Evolutionary conservation across 108 stramenopile genomes (phyloP), one percentile per base, ranked within the genome.

Genomic region (Cyclotella sp.): DNA sequence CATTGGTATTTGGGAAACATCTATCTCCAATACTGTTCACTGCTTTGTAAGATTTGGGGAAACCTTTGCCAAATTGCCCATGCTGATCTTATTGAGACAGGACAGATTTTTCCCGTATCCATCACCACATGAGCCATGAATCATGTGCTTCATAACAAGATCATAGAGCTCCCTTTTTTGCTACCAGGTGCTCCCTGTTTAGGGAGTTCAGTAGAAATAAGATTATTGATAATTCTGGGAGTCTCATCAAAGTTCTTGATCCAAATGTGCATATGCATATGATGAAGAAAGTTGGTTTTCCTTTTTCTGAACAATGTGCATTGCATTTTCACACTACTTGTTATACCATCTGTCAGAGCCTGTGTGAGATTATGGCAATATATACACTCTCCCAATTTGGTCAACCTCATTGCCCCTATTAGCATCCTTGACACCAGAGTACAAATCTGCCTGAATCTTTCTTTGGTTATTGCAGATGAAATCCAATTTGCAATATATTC

Each of bases 201-300:
- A 39, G 78, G 78, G 9, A 79, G 66, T 46, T 79, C 78, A 15
- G 78, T 72, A 47, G 18, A 68, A 8, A 68, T 47, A 15, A 63
- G 29, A 14, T 21, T 45, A 19, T 73, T 72, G 24, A 70, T 61
- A 30, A 65, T 54, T 6, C 9, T 13, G 43, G 72, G 64, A 12
- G 39, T 73, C 9, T 39, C 24, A 11, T 21, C 8, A 44, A n/a
- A n/a, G n/a, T n/a, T n/a, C n/a, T n/a, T n/a, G n/a, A n/a, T n/a
- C n/a, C n/a, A n/a, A n/a, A n/a, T 67, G 65, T 55, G 68, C 67
- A 42, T 59, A 52, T 3, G 79, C 34, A 9, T 53, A 49, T 30
- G 75, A 49, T 14, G 44, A 51, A 22, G 26, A 53, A 15, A 52
- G 24, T 44, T 75, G 63, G 10, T 44, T n/a, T n/a, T n/a, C n/a